Evolutionary conservation across 768 basidiomycete genomes (phyloP), one percentile per base, ranked within the genome.

Genomic region (Lentinula edodes): DNA sequence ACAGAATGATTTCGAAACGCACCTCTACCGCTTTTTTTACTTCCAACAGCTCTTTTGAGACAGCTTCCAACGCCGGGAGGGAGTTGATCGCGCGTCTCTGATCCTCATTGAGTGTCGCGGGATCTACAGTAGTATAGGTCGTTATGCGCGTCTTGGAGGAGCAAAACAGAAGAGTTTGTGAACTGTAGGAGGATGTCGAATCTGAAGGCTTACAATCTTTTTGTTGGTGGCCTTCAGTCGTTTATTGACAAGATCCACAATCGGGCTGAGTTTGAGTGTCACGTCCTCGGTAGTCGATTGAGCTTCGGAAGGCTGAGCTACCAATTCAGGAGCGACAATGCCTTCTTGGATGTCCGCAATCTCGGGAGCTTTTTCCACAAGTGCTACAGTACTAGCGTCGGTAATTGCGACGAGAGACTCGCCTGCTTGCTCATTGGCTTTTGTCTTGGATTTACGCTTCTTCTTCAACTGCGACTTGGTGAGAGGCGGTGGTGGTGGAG

Each of bases 21-120:
- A 93, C 94, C 83, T 96, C 92, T 63, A 95, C 80, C 45, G 82
- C 84, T 71, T 90, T 93, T 73, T 89, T 90, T 48, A 94, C 83
- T 61, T 95, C 94, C 28, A 83, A 86, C 13, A 96, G 75, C 67
- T 95, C 94, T 68, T 91, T 92, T 66, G 87, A 82, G 43, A 87
- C 78, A 9, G 87, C 90, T 68, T 95, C 93, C 20, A 95, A 77
- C 6, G 80, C 78, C 9, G 93, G 83, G 48, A 96, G 83, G 16
- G 83, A 86, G 65, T 84, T 89, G 57, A 95, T 67, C 2, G 82
- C 78, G 38, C 87, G 84, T 65, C 82, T 89, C 75, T 97, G 94
- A 73, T 96, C 95, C 45, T 93, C 91, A 64, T 96, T 92, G 58
- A 95, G 82, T 68, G 89, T 88, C 59, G 87, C 85, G 3, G 80